phyloP scores from a whole-genome alignment of 306 rosid species.

The Neltuma alba region DNA sequence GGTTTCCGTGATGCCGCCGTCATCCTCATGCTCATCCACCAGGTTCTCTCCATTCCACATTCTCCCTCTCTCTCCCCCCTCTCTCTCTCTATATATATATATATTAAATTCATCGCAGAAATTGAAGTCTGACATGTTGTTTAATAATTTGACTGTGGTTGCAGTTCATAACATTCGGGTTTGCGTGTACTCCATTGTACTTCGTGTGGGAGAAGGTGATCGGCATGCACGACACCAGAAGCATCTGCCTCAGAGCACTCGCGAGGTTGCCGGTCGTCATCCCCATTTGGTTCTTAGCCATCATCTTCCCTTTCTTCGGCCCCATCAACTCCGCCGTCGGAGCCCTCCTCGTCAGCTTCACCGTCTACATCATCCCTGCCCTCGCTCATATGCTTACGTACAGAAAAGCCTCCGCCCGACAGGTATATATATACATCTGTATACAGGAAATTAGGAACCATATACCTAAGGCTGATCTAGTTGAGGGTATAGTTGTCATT shows the following conservation, averaged over 20 bases:
- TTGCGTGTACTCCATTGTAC: constrained; percentile 69
- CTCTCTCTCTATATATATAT: no score
- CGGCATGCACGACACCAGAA: constrained; percentile 71
- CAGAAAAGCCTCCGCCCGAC: constrained; percentile 63
- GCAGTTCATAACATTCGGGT: constrained; percentile 82
- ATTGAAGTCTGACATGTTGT: no score
- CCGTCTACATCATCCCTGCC: constrained; percentile 70
- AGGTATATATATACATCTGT: constrained; percentile 56
- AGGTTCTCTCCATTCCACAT: constrained; percentile 47
- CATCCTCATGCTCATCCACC: constrained; percentile 72
- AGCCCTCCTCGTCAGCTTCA: constrained; percentile 75
- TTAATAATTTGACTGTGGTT: background rate
- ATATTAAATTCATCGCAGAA: no score
- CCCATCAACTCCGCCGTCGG: constrained; percentile 78
- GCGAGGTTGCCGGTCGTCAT: constrained; percentile 68
- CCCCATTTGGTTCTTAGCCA: constrained; percentile 77
- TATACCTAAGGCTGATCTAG: no score
- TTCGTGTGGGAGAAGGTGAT: constrained; percentile 83
- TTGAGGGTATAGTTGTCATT: constrained; percentile 34
- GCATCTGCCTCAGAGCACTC: constrained; percentile 63
- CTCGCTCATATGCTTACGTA: constrained; percentile 71
- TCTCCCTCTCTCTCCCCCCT: no score
- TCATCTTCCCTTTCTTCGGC: constrained; percentile 72
- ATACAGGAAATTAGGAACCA: no score
- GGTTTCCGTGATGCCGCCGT: constrained; percentile 71